Conservation (phyloP, 2,329 filamentous ascomycete genomes). For the Venturia carpophila region DNA sequence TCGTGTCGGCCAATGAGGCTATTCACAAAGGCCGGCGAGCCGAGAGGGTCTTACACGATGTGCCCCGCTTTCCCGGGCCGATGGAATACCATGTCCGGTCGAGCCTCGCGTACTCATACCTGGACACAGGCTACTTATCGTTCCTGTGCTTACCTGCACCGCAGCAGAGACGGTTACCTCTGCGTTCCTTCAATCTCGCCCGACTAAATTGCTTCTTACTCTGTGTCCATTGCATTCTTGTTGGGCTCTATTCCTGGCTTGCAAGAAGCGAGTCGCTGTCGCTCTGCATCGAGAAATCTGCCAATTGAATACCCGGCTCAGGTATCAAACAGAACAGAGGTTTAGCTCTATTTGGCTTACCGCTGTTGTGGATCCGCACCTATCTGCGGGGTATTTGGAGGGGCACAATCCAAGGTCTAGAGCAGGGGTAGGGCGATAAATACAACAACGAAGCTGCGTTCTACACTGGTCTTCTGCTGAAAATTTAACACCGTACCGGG, state of each 20-base stretch:
- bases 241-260: neutral
- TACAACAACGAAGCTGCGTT: neutral
- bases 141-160: neutral
- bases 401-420: neutral
- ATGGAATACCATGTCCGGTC: neutral
- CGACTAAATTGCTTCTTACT: neutral
- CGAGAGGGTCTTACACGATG: constrained; percentile 1
- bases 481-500: neutral
- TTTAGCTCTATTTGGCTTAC: neutral
- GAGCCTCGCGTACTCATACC: neutral
- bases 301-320: neutral
- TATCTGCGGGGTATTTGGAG: constrained; percentile 4
- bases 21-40: neutral
- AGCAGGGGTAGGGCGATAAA: neutral
- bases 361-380: neutral
- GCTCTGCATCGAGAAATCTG: neutral
- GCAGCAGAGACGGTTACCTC: neutral
- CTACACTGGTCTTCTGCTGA: neutral
- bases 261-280: neutral
- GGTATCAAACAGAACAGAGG: neutral
- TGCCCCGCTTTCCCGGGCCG: neutral
- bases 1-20: no score
- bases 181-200: neutral
- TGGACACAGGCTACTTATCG: neutral
- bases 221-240: no score